phyloP scores from a whole-genome alignment of 805 yeast species.

The Tetrapisispora iriomotensis region DNA sequence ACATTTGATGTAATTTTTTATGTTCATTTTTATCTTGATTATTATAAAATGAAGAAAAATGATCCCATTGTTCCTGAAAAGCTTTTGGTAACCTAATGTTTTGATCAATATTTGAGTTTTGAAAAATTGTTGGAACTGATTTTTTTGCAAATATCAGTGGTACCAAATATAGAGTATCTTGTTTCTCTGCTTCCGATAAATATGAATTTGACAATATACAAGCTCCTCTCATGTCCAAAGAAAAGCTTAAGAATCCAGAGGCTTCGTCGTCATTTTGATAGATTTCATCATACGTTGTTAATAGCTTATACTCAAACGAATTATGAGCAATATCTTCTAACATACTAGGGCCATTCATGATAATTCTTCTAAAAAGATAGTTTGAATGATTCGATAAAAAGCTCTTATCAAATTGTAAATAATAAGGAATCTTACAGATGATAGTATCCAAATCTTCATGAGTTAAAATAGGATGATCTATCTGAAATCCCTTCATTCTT shows the following conservation, averaged over 20 bases:
- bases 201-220: neutral
- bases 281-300: conserved; percentile 1
- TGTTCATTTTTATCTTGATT: conserved; percentile 6
- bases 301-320: neutral
- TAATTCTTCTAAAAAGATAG: conserved; percentile 12
- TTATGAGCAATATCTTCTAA: neutral
- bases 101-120: conserved; percentile 3
- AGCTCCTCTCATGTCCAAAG: neutral
- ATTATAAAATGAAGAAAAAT: conserved; percentile 7
- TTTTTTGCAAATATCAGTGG: conserved; percentile 18
- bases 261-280: conserved; percentile 1
- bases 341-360: conserved; percentile 8
- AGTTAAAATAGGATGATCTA: neutral
- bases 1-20: conserved; percentile 14
- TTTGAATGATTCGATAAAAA: conserved; percentile 4
- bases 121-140: conserved; percentile 14
- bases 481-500: neutral
- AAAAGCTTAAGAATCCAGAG: neutral
- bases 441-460: neutral
- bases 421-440: neutral
- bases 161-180: neutral
- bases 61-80: conserved; percentile 13
- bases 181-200: neutral
- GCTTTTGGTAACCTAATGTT: conserved; percentile 11
- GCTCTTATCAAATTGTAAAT: neutral